These are phyloP conservation scores for Wickerhamiella brachini DNA, from an alignment of 805 yeast species.

Conservation along the genomic window DNA sequence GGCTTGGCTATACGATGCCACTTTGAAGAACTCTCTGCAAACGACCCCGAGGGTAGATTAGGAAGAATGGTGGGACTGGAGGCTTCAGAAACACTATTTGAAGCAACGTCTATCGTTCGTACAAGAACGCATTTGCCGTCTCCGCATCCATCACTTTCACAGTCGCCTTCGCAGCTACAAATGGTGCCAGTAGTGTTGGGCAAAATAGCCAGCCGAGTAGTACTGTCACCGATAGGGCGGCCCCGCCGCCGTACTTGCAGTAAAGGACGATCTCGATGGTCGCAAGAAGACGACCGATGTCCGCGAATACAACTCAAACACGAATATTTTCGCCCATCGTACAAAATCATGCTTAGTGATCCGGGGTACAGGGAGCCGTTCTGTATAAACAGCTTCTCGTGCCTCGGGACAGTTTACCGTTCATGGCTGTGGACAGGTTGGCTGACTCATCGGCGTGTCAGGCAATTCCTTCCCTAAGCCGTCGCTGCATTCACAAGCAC, in stretches of 20 bases:
- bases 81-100: background rate
- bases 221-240: slow-evolving; percentile 52
- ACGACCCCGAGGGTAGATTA: background rate
- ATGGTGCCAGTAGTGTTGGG: background rate
- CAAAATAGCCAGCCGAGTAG: slow-evolving; percentile 38
- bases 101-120: background rate
- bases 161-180: background rate
- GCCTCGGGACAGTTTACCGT: background rate
- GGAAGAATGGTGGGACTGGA: background rate
- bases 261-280: slow-evolving; percentile 64
- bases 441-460: too few relatives aligned
- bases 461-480: too few relatives aligned
- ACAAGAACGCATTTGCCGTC: background rate
- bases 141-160: background rate
- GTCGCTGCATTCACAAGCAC: too few relatives aligned
- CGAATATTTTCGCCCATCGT: slow-evolving; percentile 15
- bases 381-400: too few relatives aligned
- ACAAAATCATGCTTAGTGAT: slow-evolving; percentile 4
- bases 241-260: slow-evolving; percentile 86
- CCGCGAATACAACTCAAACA: slow-evolving; percentile 63
- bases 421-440: too few relatives aligned
- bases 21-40: background rate
- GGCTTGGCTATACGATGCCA: background rate
- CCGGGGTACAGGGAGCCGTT: background rate
- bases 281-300: slow-evolving; percentile 78